These are phyloP conservation scores for Astragalus membranaceus DNA, from an alignment of 306 rosid species.

Conservation along the genomic window DNA sequence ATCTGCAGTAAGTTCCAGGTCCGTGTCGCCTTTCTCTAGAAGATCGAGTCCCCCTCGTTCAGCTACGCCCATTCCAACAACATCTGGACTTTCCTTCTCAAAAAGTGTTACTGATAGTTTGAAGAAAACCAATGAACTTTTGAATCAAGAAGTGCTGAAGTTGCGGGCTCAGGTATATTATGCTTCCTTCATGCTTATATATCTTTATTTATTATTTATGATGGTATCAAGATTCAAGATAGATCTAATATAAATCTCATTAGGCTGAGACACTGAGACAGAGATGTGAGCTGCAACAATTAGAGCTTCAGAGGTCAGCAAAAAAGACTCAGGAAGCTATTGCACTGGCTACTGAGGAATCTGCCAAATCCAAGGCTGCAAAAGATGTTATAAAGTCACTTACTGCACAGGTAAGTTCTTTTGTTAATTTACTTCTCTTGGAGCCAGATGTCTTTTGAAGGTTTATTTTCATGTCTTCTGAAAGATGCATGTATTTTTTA, in stretches of 20 bases:
- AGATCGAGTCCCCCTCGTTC: constrained; percentile 96
- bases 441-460: constrained; percentile 4
- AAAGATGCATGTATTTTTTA: not conserved
- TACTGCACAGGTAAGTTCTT: constrained; percentile 71
- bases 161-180: constrained; percentile 69
- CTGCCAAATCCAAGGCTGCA: constrained; percentile 83
- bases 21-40: constrained; percentile 94
- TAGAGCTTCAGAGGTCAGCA: constrained; percentile 74
- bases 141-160: constrained; percentile 85
- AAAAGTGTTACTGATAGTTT: constrained; percentile 74
- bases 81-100: constrained; percentile 89
- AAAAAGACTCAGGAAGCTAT: constrained; percentile 84
- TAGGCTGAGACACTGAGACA: constrained; percentile 85
- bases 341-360: constrained; percentile 74
- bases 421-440: constrained; percentile 12
- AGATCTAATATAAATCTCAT: constrained; percentile 13
- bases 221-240: not conserved
- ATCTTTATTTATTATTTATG: not conserved
- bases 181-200: not conserved
- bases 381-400: constrained; percentile 95
- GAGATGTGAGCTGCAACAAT: constrained; percentile 75
- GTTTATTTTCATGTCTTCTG: constrained; percentile 1
- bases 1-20: constrained; percentile 79
- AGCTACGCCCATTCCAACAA: constrained; percentile 95
- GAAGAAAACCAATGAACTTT: constrained; percentile 87